These are phyloP conservation scores for Fusarium virguliforme DNA, from an alignment of 2,329 filamentous ascomycete species.

Conservation along the genomic window DNA sequence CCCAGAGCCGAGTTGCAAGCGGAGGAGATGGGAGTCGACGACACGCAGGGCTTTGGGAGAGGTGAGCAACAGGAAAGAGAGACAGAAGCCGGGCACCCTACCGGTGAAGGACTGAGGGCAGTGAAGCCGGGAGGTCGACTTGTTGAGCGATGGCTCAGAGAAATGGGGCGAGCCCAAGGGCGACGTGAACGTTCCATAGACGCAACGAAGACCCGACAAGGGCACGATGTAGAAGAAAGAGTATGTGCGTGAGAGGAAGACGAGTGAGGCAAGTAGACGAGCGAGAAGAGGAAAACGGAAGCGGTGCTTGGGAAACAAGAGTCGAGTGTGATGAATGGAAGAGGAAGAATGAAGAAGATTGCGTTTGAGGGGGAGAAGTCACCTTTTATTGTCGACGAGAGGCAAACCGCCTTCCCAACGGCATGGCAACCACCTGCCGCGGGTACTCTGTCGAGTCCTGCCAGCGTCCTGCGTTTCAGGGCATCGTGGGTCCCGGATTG, in stretches of 20 bases:
- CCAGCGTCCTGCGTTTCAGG: slow-evolving; percentile 6
- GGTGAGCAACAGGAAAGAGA: background rate
- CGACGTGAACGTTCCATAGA: slow-evolving; percentile 35
- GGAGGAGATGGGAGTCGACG: background rate
- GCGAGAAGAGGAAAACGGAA: background rate
- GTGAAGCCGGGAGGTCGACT: background rate
- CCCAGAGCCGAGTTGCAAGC: background rate
- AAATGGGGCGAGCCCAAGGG: slow-evolving; percentile 23
- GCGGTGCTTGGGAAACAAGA: slow-evolving; percentile 5
- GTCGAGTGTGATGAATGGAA: slow-evolving; percentile 8
- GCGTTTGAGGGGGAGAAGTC: slow-evolving; percentile 8
- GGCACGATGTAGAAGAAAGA: slow-evolving; percentile 11
- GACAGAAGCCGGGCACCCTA: background rate
- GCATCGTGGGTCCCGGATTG: slow-evolving; percentile 14
- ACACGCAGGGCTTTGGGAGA: background rate
- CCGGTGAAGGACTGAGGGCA: background rate
- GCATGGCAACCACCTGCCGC: slow-evolving; percentile 17
- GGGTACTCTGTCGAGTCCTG: slow-evolving; percentile 20
- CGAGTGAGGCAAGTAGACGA: background rate
- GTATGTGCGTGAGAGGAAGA: background rate
- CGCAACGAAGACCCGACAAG: slow-evolving; percentile 25
- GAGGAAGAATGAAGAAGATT: slow-evolving; percentile 8
- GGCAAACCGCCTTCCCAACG: slow-evolving; percentile 12
- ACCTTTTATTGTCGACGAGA: slow-evolving; percentile 2
- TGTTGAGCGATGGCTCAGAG: background rate